Evolutionary conservation across 192 early-diverging fungal genomes (phyloP).

Genomic region (Mortierella antarctica): DNA sequence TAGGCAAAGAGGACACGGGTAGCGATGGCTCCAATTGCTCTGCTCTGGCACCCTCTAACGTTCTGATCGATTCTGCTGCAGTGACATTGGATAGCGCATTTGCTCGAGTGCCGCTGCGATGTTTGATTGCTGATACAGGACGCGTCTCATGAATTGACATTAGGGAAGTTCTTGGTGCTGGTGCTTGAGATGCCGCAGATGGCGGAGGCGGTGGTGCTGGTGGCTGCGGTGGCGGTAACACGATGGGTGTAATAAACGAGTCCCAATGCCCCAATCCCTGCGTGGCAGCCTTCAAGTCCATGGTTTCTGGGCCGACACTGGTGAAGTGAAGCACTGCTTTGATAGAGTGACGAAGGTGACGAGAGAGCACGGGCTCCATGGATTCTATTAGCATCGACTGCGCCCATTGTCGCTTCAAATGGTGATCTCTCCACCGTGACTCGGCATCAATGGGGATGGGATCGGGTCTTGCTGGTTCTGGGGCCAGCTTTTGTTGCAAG

Average conservation of each 20-base stretch:
- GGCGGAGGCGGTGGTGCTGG: not conserved
- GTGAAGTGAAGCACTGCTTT: constrained; percentile 50
- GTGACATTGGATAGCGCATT: too few relatives aligned
- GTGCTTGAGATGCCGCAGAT: not conserved
- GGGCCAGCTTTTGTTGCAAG: too few relatives aligned
- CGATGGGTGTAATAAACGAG: constrained; percentile 22
- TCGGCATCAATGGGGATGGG: constrained; percentile 42
- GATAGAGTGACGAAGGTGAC: constrained; percentile 37
- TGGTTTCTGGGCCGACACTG: constrained; percentile 38
- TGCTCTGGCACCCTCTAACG: too few relatives aligned
- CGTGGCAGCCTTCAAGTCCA: constrained; percentile 36
- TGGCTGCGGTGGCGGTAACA: not conserved
- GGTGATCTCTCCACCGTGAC: constrained; percentile 41
- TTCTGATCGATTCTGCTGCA: too few relatives aligned
- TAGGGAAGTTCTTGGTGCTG: not conserved
- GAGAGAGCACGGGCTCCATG: constrained; percentile 34
- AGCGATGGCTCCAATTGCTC: too few relatives aligned
- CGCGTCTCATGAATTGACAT: not conserved
- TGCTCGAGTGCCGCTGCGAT: too few relatives aligned
- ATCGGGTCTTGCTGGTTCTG: not conserved
- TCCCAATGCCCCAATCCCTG: constrained; percentile 21
- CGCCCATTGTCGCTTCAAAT: constrained; percentile 43
- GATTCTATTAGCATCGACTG: constrained; percentile 39
- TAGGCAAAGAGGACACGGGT: too few relatives aligned
- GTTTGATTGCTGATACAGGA: too few relatives aligned